A percentile compares a stretch with the other conserved stretches of the same genome.
These are phyloP conservation scores for Epichloe sibirici DNA, from an alignment of 2,329 filamentous ascomycete genomes.

Conservation along the genomic window DNA sequence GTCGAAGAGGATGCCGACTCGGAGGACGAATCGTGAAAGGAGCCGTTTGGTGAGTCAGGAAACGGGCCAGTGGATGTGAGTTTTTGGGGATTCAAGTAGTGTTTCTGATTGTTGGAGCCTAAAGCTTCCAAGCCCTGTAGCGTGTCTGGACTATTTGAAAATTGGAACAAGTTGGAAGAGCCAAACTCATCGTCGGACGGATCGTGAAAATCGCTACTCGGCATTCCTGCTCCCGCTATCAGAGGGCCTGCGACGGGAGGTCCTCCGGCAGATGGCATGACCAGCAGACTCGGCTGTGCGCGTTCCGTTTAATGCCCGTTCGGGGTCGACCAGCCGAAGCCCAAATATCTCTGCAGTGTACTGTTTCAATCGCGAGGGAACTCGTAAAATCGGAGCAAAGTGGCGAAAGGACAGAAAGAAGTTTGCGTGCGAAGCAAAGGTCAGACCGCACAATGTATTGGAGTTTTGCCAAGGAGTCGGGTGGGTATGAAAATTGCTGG, in stretches of 20 bases:
- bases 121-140: slow-evolving; percentile 22
- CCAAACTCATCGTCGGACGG: slow-evolving; percentile 26
- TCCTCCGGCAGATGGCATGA: slow-evolving; percentile 23
- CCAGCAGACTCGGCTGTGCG: slow-evolving; percentile 14
- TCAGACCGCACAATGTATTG: neutral
- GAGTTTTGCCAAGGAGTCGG: neutral
- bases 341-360: neutral
- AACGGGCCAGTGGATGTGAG: slow-evolving; percentile 25
- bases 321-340: neutral
- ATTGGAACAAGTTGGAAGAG: slow-evolving; percentile 22
- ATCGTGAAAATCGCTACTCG: slow-evolving; percentile 25
- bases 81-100: slow-evolving; percentile 22
- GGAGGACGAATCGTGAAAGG: slow-evolving; percentile 37
- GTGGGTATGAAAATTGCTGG: neutral
- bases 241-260: slow-evolving; percentile 25
- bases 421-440: neutral
- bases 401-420: neutral
- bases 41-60: slow-evolving; percentile 29
- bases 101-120: slow-evolving; percentile 18
- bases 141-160: slow-evolving; percentile 25
- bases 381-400: neutral
- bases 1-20: slow-evolving; percentile 38
- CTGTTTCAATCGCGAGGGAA: neutral
- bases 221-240: slow-evolving; percentile 25
- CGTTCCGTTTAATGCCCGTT: slow-evolving; percentile 9